These are phyloP conservation scores for Fusarium begoniae DNA, from an alignment of 2,329 filamentous ascomycete species.

Conservation along the genomic window DNA sequence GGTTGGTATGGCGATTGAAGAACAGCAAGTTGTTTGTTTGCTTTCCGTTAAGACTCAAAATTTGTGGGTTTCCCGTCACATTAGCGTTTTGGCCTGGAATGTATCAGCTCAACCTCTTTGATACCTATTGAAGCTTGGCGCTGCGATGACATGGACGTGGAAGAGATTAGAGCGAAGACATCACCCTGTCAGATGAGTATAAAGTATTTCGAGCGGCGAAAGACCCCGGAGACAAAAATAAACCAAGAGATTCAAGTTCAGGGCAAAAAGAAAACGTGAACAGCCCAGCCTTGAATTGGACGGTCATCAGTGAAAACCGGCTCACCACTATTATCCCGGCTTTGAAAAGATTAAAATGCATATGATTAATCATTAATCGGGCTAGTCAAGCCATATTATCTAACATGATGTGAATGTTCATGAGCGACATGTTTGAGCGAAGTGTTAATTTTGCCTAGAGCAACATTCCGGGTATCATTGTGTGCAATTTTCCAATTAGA, in stretches of 20 bases:
- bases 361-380: conserved; percentile 36
- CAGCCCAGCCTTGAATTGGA: background rate
- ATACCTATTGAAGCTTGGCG: background rate
- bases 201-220: background rate
- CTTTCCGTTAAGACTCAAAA: background rate
- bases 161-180: background rate
- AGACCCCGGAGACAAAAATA: background rate
- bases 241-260: background rate
- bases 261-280: background rate
- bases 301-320: background rate
- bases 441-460: conserved; percentile 7
- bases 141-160: background rate
- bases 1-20: background rate
- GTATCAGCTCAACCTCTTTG: background rate
- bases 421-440: conserved; percentile 20
- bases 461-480: conserved; percentile 28
- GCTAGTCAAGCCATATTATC: background rate
- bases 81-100: background rate
- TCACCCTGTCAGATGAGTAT: background rate
- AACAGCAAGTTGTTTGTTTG: background rate
- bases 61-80: background rate
- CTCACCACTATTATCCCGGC: background rate
- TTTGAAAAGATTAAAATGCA: background rate
- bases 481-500: background rate
- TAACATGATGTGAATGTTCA: conserved; percentile 16